phyloP scores from a whole-genome alignment of 495 filamentous ascomycete species.

The Letharia lupina region DNA sequence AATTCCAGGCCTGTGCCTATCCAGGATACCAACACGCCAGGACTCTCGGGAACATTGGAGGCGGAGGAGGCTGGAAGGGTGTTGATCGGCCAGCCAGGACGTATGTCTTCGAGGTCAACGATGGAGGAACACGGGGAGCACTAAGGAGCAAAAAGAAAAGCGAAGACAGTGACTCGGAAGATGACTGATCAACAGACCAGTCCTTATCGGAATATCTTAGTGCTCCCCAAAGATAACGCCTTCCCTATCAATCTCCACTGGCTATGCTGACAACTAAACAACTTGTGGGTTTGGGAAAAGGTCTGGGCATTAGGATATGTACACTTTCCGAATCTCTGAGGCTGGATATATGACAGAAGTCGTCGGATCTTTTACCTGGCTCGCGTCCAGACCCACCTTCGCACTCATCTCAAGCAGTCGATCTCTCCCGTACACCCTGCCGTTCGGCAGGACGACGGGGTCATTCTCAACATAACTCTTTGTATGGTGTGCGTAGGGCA shows the following conservation, averaged over 20 bases:
- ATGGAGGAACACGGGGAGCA: constrained; percentile 36
- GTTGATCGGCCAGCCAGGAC: constrained; percentile 67
- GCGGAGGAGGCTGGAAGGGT: constrained; percentile 61
- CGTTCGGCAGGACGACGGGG: constrained; percentile 78
- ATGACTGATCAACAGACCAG: constrained; percentile 22
- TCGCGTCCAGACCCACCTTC: constrained; percentile 56
- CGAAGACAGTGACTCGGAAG: constrained; percentile 38
- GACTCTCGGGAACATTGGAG: constrained; percentile 71
- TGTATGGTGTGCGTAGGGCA: constrained; percentile 89
- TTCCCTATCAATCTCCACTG: constrained; percentile 4
- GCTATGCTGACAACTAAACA: not conserved
- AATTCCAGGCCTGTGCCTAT: constrained; percentile 65
- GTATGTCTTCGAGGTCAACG: constrained; percentile 66
- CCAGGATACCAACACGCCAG: constrained; percentile 81
- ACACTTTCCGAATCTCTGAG: constrained; percentile 74
- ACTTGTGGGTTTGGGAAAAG: not conserved
- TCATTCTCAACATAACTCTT: constrained; percentile 88
- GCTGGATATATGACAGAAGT: constrained; percentile 57
- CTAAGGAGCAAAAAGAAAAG: constrained; percentile 34
- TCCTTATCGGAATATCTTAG: not conserved
- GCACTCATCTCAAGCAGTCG: constrained; percentile 65
- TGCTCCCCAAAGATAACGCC: not conserved
- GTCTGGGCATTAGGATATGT: constrained; percentile 47
- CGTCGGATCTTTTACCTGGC: constrained; percentile 73
- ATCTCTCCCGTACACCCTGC: constrained; percentile 71